phyloP scores from a whole-genome alignment of 495 filamentous ascomycete genomes.

The Cetradonia linearis region DNA sequence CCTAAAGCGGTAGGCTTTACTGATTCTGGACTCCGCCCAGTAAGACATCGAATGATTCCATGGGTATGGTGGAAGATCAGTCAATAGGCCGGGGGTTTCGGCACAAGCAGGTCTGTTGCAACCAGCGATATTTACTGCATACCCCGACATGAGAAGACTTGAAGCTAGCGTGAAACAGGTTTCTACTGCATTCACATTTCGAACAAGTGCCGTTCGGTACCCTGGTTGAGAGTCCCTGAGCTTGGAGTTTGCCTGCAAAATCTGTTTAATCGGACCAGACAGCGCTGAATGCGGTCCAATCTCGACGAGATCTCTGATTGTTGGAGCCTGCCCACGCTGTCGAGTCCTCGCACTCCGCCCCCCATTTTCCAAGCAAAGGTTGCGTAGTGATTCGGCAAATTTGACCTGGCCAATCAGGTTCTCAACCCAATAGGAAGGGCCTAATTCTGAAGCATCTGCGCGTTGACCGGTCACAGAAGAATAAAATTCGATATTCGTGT shows the following conservation, averaged over 20 bases:
- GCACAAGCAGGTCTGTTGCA: slow-evolving; percentile 22
- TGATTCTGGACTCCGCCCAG: slow-evolving; percentile 26
- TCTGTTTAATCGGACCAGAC: background rate
- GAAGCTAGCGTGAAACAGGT: background rate
- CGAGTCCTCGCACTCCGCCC: slow-evolving; percentile 13
- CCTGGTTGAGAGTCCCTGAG: slow-evolving; percentile 16
- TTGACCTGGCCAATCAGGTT: slow-evolving; percentile 37
- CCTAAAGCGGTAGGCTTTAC: slow-evolving; percentile 23
- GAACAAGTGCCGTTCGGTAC: background rate
- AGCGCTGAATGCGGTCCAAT: slow-evolving; percentile 3
- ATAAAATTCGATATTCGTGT: slow-evolving; percentile 26
- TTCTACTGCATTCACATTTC: background rate
- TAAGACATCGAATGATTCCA: slow-evolving; percentile 28
- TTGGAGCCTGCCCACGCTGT: background rate
- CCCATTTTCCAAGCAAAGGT: background rate
- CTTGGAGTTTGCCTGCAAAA: slow-evolving; percentile 13
- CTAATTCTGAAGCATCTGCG: slow-evolving; percentile 20
- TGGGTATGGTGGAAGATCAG: slow-evolving; percentile 30
- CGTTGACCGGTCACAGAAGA: slow-evolving; percentile 32
- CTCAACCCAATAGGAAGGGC: slow-evolving; percentile 23
- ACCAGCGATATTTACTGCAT: slow-evolving; percentile 21
- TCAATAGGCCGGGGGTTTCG: slow-evolving; percentile 9
- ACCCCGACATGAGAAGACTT: background rate
- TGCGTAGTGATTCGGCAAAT: slow-evolving; percentile 29
- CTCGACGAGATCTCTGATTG: background rate